These are phyloP conservation scores for Austroboletus niveus DNA, from an alignment of 1,284 basidiomycete genomes.

Conservation along the genomic window DNA sequence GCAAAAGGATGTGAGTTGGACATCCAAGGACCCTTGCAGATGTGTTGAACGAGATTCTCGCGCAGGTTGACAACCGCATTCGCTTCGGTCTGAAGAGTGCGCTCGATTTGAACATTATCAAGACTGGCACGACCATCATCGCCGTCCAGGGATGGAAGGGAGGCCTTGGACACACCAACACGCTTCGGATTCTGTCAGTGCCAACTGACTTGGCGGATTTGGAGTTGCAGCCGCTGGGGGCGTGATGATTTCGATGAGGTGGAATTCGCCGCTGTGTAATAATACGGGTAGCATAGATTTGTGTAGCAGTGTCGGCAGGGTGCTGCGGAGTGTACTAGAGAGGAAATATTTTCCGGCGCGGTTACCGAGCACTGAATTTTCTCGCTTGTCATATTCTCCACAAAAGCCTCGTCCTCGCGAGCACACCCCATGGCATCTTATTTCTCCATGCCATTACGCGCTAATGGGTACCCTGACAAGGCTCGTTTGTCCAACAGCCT, in stretches of 20 bases:
- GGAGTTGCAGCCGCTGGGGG: constrained; percentile 67
- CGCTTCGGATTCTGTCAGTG: constrained; percentile 75
- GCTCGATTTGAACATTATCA: constrained; percentile 86
- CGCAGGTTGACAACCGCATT: constrained; percentile 82
- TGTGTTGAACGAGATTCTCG: constrained; percentile 4
- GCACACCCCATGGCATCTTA: constrained; percentile 25
- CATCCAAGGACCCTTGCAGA: neutral
- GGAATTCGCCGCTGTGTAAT: constrained; percentile 12
- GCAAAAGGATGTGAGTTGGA: constrained; percentile 87
- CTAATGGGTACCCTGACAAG: constrained; percentile 47
- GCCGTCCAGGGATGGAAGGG: constrained; percentile 99
- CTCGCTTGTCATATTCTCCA: constrained; percentile 2
- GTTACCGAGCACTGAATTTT: neutral
- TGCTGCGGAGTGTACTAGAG: constrained; percentile 24
- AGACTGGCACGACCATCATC: constrained; percentile 87
- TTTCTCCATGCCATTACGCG: constrained; percentile 42
- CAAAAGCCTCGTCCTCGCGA: constrained; percentile 14
- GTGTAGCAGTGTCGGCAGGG: neutral
- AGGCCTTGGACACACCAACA: constrained; percentile 92
- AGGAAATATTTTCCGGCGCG: constrained; percentile 28
- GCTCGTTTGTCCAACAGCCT: constrained; percentile 46
- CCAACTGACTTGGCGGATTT: constrained; percentile 86
- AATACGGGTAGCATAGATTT: neutral
- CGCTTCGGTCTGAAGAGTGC: constrained; percentile 90
- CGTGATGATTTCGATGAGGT: constrained; percentile 23